Base-by-base conservation (phyloP, 2,329 filamentous ascomycete species). In the Lachnellula cervina region DNA sequence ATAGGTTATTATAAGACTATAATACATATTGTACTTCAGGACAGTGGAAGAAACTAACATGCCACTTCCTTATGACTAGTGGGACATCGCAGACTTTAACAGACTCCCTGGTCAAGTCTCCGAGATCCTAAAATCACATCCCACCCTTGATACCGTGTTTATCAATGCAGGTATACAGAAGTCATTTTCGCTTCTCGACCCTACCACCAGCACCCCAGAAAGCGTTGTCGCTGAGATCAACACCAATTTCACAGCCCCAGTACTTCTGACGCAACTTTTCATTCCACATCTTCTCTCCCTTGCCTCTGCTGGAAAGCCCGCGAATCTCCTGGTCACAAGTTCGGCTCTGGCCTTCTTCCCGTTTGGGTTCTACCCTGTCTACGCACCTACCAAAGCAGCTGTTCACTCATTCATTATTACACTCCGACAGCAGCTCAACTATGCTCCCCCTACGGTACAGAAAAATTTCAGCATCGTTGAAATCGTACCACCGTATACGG, bases 401-500 rank as follows among this genome's bases (percentile, higher is more conserved):
- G 51, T 71, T 11, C 67, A 70, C 34, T 56, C 59, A 3, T 62
- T 70, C 42, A 49, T 57, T 17, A 63, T 68, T 23, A 51, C 59
- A 3, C 56, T 72, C 3, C 59, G 68, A 1, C 54, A 63, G 16
- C 61, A 68, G 49, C 46, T 72, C 1, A 55, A 49, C 16, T 37
- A 3, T 37, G 34, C 34, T 9, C 34, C 34, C 34, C 9, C 8
- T 2, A 16, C 8, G 34, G 34, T 5, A 16, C 59, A 51, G 40
- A 62, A 56, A n/a, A 68, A 68, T 50, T 55, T 71, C 50, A 63
- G 60, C 9, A 59, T 72, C 19, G 59, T 68, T 3, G 70, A 72
- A 52, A 61, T 72, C n/a, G 63, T 66, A 0, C 69, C 71, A 6
- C 70, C 68, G 5, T 71, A 71, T 54, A 64, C 69, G 5, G 70